Percentiles rank a stretch among this genome's conserved stretches.
Evolutionary conservation across 306 rosid genomes (phyloP).

Genomic region (Cotoneaster glaucophyllus): DNA sequence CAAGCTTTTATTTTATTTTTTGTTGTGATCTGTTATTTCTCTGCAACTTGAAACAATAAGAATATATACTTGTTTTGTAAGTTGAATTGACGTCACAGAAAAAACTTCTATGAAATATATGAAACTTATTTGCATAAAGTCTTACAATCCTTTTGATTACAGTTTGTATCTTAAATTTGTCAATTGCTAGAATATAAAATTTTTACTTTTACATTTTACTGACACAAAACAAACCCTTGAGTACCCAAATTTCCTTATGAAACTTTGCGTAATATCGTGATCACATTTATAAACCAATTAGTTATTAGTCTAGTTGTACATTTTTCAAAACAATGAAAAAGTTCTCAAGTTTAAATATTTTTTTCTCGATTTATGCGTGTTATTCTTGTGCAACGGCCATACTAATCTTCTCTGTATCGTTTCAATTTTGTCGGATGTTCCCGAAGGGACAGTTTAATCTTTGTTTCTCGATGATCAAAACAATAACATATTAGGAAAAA

Average conservation of each 20-base stretch:
- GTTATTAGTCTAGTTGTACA: background rate
- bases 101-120: background rate
- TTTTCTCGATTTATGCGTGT: background rate
- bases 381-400: too few species aligned
- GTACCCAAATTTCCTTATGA: background rate
- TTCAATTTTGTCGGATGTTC: too few species aligned
- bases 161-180: background rate
- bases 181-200: background rate
- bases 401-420: too few species aligned
- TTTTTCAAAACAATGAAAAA: background rate
- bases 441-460: background rate
- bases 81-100: background rate
- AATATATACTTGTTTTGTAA: background rate
- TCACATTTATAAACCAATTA: too few species aligned
- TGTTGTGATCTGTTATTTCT: background rate
- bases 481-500: too few species aligned
- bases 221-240: background rate
- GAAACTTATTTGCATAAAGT: background rate
- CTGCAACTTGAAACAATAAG: background rate
- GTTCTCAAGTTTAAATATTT: too few species aligned
- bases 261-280: background rate
- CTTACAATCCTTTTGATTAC: background rate
- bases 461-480: background rate
- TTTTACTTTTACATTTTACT: background rate
- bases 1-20: background rate